phyloP scores from a whole-genome alignment of 352 stramenopile species.

The Hyaloperonospora brassicae region DNA sequence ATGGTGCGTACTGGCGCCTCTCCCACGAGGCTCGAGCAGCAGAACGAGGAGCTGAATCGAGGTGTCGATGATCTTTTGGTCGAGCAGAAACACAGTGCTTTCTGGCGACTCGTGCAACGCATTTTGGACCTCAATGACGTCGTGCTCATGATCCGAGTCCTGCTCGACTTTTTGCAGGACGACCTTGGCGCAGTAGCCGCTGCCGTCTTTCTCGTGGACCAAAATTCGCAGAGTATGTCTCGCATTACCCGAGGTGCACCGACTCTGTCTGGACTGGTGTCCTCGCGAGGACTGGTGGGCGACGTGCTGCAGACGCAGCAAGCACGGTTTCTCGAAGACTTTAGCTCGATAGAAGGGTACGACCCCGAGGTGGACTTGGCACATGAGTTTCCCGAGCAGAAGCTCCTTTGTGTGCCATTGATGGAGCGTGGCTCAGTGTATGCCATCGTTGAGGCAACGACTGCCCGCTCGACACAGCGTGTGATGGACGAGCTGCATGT shows the following conservation, averaged over 20 bases:
- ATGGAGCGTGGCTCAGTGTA: constrained; percentile 71
- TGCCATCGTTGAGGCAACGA: constrained; percentile 65
- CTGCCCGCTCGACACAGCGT: constrained; percentile 24
- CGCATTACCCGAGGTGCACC: constrained; percentile 44
- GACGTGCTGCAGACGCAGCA: constrained; percentile 29
- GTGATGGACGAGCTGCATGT: constrained; percentile 61
- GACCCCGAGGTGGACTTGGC: constrained; percentile 61
- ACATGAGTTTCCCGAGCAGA: constrained; percentile 50
- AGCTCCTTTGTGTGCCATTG: constrained; percentile 63
- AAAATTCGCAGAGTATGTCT: constrained; percentile 70
- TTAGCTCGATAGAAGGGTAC: constrained; percentile 39
- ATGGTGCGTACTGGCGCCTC: constrained; percentile 9
- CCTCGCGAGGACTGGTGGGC: constrained; percentile 47
- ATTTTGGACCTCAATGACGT: constrained; percentile 65
- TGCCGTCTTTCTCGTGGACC: constrained; percentile 69
- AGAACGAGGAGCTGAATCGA: constrained; percentile 5
- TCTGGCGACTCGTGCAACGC: constrained; percentile 69
- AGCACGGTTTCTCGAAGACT: constrained; percentile 34
- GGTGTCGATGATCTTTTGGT: constrained; percentile 32
- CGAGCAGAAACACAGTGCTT: constrained; percentile 63
- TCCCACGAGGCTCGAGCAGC: not conserved
- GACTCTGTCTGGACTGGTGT: constrained; percentile 44
- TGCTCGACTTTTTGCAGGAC: constrained; percentile 58
- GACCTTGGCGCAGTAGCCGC: constrained; percentile 42
- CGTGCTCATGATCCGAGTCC: constrained; percentile 59